Evolutionary conservation across 1,139 yeast species (phyloP), one percentile per base, ranked within the genome.

Genomic region (Barnettozyma hawaiiensis): DNA sequence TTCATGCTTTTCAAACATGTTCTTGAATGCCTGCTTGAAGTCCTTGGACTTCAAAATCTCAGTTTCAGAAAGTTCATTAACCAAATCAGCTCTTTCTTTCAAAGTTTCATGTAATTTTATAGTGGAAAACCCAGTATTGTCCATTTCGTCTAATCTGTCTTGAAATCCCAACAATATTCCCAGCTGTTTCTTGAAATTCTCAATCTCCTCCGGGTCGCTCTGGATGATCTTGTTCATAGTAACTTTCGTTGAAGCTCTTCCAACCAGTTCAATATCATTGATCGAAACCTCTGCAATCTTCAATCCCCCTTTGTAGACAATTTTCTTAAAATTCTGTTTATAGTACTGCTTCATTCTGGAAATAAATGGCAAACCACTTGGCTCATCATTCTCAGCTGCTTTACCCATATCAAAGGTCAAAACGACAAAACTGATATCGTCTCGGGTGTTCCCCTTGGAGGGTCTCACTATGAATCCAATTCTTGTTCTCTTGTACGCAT

Each of bases 381-480:
- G 57, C 16, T 52, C 52, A 3, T 57, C 62, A 27, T 48, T 47
- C 32, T 59, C 53, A 9, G 54, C 50, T 8, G 51, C 44, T 22
- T 22, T 27, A 3, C 78, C 78, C 47, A 71, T 73, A 47, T 73
- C 57, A 50, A 75, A 74, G 0, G 75, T 68, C 39, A 75, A 54
- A 3, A 73, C 61, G 22, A 69, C 53, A 7, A 72, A 51, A 3
- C 15, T 26, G 15, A 22, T 18, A 4, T 38, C 39, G 2, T 62
- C 50, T 4, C 60, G 60, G 8, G 57, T 51, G 3, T 61, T 52
- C 9, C 39, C 24, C 28, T 53, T 55, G 41, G 69, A 69, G 11
- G 68, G 61, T 53, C 70, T 72, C 39, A 75, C 64, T 31, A 81
- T 60, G 50, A 80, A 71, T 3, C 87, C 95, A 16, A 79, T 61